Evolutionary conservation across 2,329 filamentous ascomycete species (phyloP).

Genomic region (Thelonectria rubi): DNA sequence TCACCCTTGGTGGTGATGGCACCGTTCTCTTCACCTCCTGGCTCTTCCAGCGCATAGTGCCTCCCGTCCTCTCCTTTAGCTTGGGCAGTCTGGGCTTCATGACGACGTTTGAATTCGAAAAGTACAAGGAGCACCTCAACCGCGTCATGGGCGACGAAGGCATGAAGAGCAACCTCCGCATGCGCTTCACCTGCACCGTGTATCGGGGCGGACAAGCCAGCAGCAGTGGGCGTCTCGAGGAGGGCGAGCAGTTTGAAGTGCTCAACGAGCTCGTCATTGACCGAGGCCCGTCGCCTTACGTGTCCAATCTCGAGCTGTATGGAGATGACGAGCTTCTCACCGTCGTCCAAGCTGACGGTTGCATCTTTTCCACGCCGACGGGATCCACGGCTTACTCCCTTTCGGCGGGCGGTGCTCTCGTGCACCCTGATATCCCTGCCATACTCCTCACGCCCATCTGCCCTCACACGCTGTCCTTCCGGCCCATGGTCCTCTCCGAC

Average conservation of each 20-base stretch:
- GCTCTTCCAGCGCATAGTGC: slow-evolving; percentile 91
- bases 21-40: slow-evolving; percentile 89
- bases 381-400: slow-evolving; percentile 95
- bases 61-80: slow-evolving; percentile 84
- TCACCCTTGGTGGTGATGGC: slow-evolving; percentile 86
- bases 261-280: slow-evolving; percentile 99
- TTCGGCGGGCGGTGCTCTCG: slow-evolving; percentile 92
- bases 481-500: slow-evolving; percentile 97
- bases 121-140: slow-evolving; percentile 87
- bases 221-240: slow-evolving; percentile 74
- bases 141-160: slow-evolving; percentile 92
- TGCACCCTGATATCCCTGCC: slow-evolving; percentile 95
- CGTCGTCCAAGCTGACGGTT: slow-evolving; percentile 94
- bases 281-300: slow-evolving; percentile 93
- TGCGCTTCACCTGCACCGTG: slow-evolving; percentile 98
- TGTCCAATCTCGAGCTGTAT: slow-evolving; percentile 95
- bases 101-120: slow-evolving; percentile 86
- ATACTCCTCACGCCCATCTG: slow-evolving; percentile 98
- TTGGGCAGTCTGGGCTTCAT: slow-evolving; percentile 88
- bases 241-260: slow-evolving; percentile 96
- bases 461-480: slow-evolving; percentile 95
- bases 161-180: slow-evolving; percentile 96
- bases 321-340: slow-evolving; percentile 95
- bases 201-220: slow-evolving; percentile 73
- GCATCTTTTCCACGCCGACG: slow-evolving; percentile 97